A percentile compares a stretch with the other conserved stretches of the same genome.
Evolutionary conservation across 805 yeast genomes (phyloP).

Genomic region (Sungouiozyma ichnusensis): DNA sequence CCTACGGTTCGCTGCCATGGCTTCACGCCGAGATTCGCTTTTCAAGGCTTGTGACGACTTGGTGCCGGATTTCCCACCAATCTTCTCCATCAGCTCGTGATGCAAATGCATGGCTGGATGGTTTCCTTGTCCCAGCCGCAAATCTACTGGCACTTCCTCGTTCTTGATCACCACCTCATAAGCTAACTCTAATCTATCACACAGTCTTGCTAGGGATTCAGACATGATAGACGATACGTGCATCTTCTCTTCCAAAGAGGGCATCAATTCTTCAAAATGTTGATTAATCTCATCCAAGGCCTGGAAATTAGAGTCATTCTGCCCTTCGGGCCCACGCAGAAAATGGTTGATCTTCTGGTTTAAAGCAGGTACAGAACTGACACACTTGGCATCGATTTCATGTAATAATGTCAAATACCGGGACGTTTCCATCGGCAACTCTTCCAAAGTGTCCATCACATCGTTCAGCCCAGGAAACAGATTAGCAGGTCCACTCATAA

Average conservation of each 20-base stretch:
- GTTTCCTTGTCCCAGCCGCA: slow-evolving; percentile 67
- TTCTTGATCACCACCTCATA: slow-evolving; percentile 61
- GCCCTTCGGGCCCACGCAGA: slow-evolving; percentile 4
- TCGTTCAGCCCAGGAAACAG: slow-evolving; percentile 83
- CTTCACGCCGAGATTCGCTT: slow-evolving; percentile 82
- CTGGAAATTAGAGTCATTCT: slow-evolving; percentile 13
- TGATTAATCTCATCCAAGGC: slow-evolving; percentile 30
- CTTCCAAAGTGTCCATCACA: slow-evolving; percentile 81
- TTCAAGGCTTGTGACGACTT: slow-evolving; percentile 65
- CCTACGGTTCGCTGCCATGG: slow-evolving; percentile 64
- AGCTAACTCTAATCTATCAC: slow-evolving; percentile 68
- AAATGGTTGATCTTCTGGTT: slow-evolving; percentile 29
- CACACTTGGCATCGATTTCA: slow-evolving; percentile 93
- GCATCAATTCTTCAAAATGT: slow-evolving; percentile 59
- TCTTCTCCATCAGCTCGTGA: slow-evolving; percentile 28
- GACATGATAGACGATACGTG: slow-evolving; percentile 90
- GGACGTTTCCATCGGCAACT: slow-evolving; percentile 73
- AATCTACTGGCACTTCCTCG: slow-evolving; percentile 66
- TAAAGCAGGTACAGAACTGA: slow-evolving; percentile 58
- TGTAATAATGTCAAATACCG: slow-evolving; percentile 79
- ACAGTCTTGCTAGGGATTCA: slow-evolving; percentile 59
- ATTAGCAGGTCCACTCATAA: slow-evolving; percentile 33
- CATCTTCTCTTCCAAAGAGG: slow-evolving; percentile 93
- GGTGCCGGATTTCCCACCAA: slow-evolving; percentile 9
- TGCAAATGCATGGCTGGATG: slow-evolving; percentile 75